Base-by-base conservation (phyloP, 495 filamentous ascomycete genomes). In the Penicillium paradoxum region DNA sequence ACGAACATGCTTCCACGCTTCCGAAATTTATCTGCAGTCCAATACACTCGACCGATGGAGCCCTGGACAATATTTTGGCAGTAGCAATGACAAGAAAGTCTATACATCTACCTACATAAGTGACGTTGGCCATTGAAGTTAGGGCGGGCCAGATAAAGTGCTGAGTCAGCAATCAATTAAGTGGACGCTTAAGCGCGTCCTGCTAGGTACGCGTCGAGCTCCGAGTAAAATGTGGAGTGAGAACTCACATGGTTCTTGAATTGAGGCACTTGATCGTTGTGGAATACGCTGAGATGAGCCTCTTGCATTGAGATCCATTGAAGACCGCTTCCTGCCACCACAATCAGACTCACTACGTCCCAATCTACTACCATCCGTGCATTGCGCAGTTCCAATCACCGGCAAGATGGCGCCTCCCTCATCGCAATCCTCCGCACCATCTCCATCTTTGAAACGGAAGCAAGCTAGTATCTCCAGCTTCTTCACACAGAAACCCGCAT, bases 391-490 rank as follows among this genome's bases (percentile, higher is more conserved):
- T 30, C 10, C 1, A 49, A 49, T 22, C 25, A 6, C 18, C n/a
- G 15, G 18, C 38, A 51, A 25, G 19, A 74, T 73, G 70, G 60
- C 69, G 41, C 57, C 66, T 19, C 60, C 64, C 38, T 73, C 73
- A 22, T 77, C 74, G 14, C 70, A 69, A 63, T 59, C 71, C 40
- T 69, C 72, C 7, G 65, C 66, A 15, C 66, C 72, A 14, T 73
- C 75, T n/a, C 66, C 67, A 37, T 65, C 57, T 14, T 21, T 68
- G 40, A 75, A 72, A 54, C 67, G 65, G 84, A 89, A 85, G 60
- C 90, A 96, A 64, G 80, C 86, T 52, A 87, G 87, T 5, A 85
- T 96, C 45, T 90, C 89, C 1, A 91, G 81, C 66, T 96, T 96
- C 73, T 96, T 96, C 67, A 81, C 81, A 3, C 82, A 80, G 22